Conservation (phyloP, 192 early-diverging fungal genomes). For the Coemansia sp. region DNA sequence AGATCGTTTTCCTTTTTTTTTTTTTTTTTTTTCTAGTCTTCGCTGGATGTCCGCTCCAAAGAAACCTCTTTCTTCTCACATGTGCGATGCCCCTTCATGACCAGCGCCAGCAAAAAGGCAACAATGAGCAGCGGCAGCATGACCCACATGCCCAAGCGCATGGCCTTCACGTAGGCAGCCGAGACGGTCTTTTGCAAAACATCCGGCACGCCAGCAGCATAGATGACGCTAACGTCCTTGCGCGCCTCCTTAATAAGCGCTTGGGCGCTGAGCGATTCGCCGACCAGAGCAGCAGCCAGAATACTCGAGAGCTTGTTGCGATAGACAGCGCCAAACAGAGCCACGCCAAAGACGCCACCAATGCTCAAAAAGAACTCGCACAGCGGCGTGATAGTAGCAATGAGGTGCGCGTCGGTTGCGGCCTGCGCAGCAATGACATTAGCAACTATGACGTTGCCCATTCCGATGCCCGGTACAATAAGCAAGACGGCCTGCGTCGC, state of each 20-base stretch:
- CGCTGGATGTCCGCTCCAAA: not conserved
- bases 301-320: conserved; percentile 58
- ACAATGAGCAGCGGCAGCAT: conserved; percentile 53
- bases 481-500: conserved; percentile 60
- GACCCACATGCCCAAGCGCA: conserved; percentile 52
- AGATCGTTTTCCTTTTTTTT: not conserved
- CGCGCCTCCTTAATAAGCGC: conserved; percentile 54
- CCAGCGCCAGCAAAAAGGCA: conserved; percentile 53
- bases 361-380: conserved; percentile 68
- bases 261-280: conserved; percentile 33
- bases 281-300: conserved; percentile 18
- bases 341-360: conserved; percentile 65
- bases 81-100: conserved; percentile 21
- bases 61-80: not conserved
- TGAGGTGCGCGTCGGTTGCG: conserved; percentile 56
- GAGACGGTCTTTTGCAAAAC: conserved; percentile 42
- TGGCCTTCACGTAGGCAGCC: conserved; percentile 54
- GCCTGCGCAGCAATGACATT: conserved; percentile 72
- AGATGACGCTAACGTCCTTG: conserved; percentile 46
- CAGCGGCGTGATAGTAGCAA: conserved; percentile 68
- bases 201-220: conserved; percentile 32
- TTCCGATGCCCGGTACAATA: conserved; percentile 69
- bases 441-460: conserved; percentile 74
- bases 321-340: conserved; percentile 60
- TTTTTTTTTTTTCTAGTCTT: not conserved